phyloP scores from a whole-genome alignment of 1,284 basidiomycete species.

The Rhizopogon parksii region DNA sequence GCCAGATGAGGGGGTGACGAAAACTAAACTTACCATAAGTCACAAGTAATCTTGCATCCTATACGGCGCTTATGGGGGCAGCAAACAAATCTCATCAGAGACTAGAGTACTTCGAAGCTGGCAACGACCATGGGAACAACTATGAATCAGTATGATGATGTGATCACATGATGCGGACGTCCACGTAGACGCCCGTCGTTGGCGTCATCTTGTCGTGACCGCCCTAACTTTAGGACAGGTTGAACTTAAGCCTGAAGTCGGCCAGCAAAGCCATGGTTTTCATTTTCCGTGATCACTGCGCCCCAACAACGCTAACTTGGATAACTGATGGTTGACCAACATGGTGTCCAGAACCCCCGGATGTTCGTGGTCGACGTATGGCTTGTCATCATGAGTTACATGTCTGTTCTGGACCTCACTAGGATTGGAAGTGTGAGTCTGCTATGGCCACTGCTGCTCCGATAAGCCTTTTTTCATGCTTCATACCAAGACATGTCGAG shows the following conservation, averaged over 20 bases:
- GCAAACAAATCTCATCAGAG: no score
- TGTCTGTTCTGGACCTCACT: conserved; percentile 22
- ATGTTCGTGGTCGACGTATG: conserved; percentile 24
- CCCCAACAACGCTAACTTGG: neutral
- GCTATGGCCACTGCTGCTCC: neutral
- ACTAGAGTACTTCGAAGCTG: no score
- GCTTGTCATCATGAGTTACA: conserved; percentile 24
- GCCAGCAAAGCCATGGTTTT: neutral
- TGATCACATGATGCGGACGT: no score
- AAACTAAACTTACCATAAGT: no score
- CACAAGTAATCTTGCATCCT: no score
- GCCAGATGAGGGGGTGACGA: no score
- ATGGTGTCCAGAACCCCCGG: conserved; percentile 3
- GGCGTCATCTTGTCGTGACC: no score
- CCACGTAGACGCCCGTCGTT: no score
- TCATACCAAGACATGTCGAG: conserved; percentile 23
- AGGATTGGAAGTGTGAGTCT: conserved; percentile 21
- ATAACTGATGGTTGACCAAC: neutral
- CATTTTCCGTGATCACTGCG: neutral
- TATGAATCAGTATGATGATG: no score
- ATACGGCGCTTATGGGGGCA: no score
- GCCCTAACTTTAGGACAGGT: no score
- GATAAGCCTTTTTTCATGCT: neutral
- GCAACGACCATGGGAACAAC: no score
- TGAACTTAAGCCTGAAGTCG: neutral